Evolutionary conservation across 768 basidiomycete species (phyloP).

Genomic region (Pleurotus tuber-regium): DNA sequence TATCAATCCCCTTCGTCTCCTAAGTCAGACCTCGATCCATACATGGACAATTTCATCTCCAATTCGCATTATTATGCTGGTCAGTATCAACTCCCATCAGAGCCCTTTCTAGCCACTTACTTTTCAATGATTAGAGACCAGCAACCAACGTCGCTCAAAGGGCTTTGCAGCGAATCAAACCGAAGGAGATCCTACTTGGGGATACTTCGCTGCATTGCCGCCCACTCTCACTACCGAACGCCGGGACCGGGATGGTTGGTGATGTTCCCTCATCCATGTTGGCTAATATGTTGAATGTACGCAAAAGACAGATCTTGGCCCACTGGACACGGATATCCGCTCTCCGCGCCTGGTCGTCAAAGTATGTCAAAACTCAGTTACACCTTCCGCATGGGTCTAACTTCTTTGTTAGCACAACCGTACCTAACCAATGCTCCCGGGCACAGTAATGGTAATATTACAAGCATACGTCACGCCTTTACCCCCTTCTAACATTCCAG

Average conservation of each 20-base stretch:
- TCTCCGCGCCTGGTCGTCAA: neutral
- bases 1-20: neutral
- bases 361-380: neutral
- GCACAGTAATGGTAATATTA: too few species aligned
- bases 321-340: neutral
- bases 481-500: too few species aligned
- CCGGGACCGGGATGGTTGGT: constrained; percentile 1
- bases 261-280: neutral
- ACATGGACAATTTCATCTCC: constrained; percentile 3
- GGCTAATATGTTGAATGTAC: neutral
- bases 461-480: too few species aligned
- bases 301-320: constrained; percentile 3
- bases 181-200: neutral
- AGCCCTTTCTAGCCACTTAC: neutral
- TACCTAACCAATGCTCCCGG: too few species aligned
- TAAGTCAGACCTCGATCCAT: neutral
- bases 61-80: neutral
- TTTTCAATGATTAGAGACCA: neutral
- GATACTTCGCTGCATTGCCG: neutral
- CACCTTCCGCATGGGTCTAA: neutral
- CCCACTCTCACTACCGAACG: neutral
- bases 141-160: constrained; percentile 1
- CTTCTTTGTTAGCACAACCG: neutral
- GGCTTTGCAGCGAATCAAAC: constrained; percentile 1
- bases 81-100: neutral